A percentile compares a stretch with the other conserved stretches of the same genome.
Conservation (phyloP, 345 rosid genomes). For the Salix suchowensis region DNA sequence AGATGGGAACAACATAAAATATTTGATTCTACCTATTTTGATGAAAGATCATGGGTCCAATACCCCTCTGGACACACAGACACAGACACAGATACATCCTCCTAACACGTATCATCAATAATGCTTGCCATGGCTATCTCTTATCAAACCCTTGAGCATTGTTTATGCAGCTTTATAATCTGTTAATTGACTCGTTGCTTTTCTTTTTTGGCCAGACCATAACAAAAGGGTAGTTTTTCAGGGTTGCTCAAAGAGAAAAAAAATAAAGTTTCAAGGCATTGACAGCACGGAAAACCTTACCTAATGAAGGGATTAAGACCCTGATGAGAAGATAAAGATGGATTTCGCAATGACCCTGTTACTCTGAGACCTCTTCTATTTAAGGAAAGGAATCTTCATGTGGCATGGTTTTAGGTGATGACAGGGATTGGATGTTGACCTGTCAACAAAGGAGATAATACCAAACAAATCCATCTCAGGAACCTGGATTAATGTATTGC, state of each 20-base stretch:
- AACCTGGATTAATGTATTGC: constrained; percentile 24
- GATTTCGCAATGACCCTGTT: constrained; percentile 2
- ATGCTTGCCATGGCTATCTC: constrained; percentile 26
- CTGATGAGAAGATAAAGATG: constrained; percentile 5
- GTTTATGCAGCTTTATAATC: neutral
- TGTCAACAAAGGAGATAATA: constrained; percentile 87
- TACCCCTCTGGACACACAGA: neutral
- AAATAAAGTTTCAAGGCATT: constrained; percentile 2
- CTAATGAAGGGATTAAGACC: constrained; percentile 16
- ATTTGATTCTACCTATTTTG: constrained; percentile 20
- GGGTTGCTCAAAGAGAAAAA: neutral
- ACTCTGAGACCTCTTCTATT: constrained; percentile 22
- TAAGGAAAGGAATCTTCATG: constrained; percentile 71
- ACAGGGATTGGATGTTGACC: constrained; percentile 90
- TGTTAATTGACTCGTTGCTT: neutral
- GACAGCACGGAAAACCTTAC: constrained; percentile 12
- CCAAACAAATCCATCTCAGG: constrained; percentile 65
- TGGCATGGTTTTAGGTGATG: constrained; percentile 95
- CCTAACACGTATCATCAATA: constrained; percentile 10
- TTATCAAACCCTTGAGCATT: neutral
- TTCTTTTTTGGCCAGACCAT: neutral
- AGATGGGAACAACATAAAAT: constrained; percentile 34
- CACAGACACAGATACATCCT: neutral
- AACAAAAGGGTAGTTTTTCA: neutral
- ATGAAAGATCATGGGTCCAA: constrained; percentile 32